A percentile compares a stretch with the other conserved stretches of the same genome.
Conservation (phyloP, 164 flowering plant genomes). For the Macadamia tetraphylla region DNA sequence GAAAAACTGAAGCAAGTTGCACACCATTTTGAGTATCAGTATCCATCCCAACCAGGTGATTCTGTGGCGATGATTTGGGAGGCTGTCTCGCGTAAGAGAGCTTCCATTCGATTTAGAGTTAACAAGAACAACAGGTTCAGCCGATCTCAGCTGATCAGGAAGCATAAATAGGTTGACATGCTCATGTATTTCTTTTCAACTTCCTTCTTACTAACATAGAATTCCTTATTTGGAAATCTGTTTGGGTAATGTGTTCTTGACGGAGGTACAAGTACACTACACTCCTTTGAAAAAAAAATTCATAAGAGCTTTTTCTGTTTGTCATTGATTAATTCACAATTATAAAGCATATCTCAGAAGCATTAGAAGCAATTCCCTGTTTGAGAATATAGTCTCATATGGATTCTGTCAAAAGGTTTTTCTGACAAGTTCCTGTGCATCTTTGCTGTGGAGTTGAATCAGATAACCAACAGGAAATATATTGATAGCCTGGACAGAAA, state of each 20-base stretch:
- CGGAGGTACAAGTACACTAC: background rate
- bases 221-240: background rate
- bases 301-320: background rate
- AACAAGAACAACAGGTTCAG: conserved; percentile 45
- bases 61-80: conserved; percentile 91
- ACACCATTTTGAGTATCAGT: conserved; percentile 66
- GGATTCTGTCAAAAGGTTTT: background rate
- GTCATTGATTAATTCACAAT: background rate
- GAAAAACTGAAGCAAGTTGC: conserved; percentile 50
- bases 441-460: background rate
- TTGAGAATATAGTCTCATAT: background rate
- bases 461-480: background rate
- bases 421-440: background rate
- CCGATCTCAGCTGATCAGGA: conserved; percentile 22
- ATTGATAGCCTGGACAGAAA: background rate
- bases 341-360: background rate
- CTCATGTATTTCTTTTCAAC: background rate
- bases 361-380: background rate
- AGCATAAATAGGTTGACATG: conserved; percentile 4
- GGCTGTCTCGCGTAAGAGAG: conserved; percentile 47
- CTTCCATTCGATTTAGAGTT: conserved; percentile 22
- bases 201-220: background rate
- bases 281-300: background rate
- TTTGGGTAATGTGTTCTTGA: background rate
- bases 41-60: conserved; percentile 70